Percentiles rank a stretch among this genome's conserved stretches.
Conservation (phyloP, 2,329 filamentous ascomycete species). For the Truncatella angustata region DNA sequence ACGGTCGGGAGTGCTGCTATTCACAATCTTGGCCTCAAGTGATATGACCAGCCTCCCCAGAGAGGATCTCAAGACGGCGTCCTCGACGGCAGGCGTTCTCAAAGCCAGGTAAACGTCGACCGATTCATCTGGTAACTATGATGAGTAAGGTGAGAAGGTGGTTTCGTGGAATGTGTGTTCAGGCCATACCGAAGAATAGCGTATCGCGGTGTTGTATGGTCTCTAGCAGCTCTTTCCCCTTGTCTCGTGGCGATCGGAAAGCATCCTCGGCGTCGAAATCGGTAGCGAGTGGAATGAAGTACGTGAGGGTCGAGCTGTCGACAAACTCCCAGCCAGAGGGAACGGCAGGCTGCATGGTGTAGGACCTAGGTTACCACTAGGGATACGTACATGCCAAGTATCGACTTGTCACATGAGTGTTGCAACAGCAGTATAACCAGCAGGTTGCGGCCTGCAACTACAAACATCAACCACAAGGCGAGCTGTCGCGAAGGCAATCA, state of each 20-base stretch:
- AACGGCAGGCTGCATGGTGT: not conserved
- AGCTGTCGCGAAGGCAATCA: not conserved
- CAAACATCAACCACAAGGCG: no score
- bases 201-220: slow-evolving; percentile 61
- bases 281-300: slow-evolving; percentile 58
- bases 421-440: no score
- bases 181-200: slow-evolving; percentile 68
- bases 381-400: no score
- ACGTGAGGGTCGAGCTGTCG: slow-evolving; percentile 58
- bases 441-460: no score
- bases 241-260: slow-evolving; percentile 42
- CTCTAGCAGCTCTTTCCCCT: slow-evolving; percentile 46
- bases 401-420: no score
- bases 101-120: slow-evolving; percentile 68
- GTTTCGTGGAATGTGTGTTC: slow-evolving; percentile 24
- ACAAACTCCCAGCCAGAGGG: slow-evolving; percentile 40
- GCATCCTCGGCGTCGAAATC: slow-evolving; percentile 52
- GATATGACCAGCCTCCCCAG: slow-evolving; percentile 63
- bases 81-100: slow-evolving; percentile 59
- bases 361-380: no score
- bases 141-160: slow-evolving; percentile 45
- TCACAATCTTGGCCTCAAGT: slow-evolving; percentile 65
- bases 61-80: slow-evolving; percentile 55
- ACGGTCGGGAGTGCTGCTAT: slow-evolving; percentile 49
- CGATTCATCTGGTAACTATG: slow-evolving; percentile 66